Conservation (phyloP, 768 basidiomycete species). For the Hebeloma cylindrosporum region DNA sequence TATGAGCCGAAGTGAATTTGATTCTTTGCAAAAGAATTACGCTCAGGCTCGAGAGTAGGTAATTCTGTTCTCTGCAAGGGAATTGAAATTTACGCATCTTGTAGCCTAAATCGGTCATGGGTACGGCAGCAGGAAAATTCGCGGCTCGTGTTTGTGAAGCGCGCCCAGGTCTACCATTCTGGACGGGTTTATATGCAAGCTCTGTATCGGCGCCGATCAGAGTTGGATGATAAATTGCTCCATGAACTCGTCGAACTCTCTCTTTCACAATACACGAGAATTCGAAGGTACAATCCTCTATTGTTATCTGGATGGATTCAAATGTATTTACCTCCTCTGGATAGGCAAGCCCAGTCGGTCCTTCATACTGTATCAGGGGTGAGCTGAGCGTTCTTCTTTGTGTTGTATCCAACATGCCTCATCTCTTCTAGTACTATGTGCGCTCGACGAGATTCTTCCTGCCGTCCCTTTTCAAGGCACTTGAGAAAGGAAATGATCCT, state of each 20-base stretch:
- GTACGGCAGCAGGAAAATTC: slow-evolving; percentile 73
- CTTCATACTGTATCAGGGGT: slow-evolving; percentile 66
- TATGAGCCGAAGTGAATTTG: slow-evolving; percentile 56
- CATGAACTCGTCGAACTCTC: slow-evolving; percentile 71
- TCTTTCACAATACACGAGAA: slow-evolving; percentile 76
- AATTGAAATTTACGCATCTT: neutral
- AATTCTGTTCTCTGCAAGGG: neutral
- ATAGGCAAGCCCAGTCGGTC: slow-evolving; percentile 72
- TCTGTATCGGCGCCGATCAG: slow-evolving; percentile 69
- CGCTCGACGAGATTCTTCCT: slow-evolving; percentile 69
- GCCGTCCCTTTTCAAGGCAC: slow-evolving; percentile 58
- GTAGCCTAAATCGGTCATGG: slow-evolving; percentile 66
- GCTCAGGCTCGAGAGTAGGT: slow-evolving; percentile 61
- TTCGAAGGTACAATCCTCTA: slow-evolving; percentile 55
- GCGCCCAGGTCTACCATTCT: slow-evolving; percentile 77
- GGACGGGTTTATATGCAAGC: slow-evolving; percentile 77
- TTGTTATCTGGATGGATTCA: neutral
- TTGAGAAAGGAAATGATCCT: slow-evolving; percentile 76
- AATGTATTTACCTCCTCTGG: slow-evolving; percentile 4
- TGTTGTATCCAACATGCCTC: slow-evolving; percentile 5
- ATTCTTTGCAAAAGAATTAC: slow-evolving; percentile 66
- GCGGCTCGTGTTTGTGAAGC: slow-evolving; percentile 70
- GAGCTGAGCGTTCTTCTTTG: slow-evolving; percentile 27
- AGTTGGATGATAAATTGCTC: slow-evolving; percentile 70
- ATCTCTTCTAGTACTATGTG: slow-evolving; percentile 54